Evolutionary conservation across 805 yeast species (phyloP).

Genomic region (Ogataea parapolymorpha): DNA sequence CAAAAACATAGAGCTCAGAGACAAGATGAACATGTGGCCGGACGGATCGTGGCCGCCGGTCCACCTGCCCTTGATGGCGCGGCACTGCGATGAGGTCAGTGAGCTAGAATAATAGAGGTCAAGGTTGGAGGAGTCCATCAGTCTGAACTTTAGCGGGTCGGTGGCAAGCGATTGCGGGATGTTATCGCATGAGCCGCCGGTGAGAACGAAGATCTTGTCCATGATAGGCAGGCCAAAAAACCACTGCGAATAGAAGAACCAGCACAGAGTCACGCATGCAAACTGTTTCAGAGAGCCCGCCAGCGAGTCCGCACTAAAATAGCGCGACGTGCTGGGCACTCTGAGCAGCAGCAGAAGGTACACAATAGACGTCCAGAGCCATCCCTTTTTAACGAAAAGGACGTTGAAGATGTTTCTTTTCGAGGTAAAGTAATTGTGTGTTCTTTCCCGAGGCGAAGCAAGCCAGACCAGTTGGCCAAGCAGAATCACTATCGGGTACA

Average conservation of each 20-base stretch:
- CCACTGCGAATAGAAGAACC: constrained; percentile 89
- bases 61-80: constrained; percentile 66
- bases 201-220: constrained; percentile 75
- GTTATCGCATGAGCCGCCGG: constrained; percentile 76
- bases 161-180: constrained; percentile 20
- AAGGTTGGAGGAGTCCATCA: constrained; percentile 13
- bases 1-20: constrained; percentile 62
- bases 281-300: constrained; percentile 38
- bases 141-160: constrained; percentile 1
- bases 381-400: constrained; percentile 80
- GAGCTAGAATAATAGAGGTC: constrained; percentile 17
- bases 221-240: constrained; percentile 79
- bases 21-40: constrained; percentile 83
- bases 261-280: constrained; percentile 63
- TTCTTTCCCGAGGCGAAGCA: constrained; percentile 43
- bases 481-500: constrained; percentile 40
- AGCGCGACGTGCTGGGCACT: constrained; percentile 13
- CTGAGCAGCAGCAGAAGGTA: constrained; percentile 23
- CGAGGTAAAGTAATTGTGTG: constrained; percentile 49
- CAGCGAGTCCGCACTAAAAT: constrained; percentile 5
- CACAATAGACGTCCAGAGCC: constrained; percentile 79
- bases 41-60: constrained; percentile 92
- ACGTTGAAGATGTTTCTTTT: constrained; percentile 71
- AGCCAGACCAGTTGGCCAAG: constrained; percentile 50
- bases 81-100: constrained; percentile 42